These are phyloP conservation scores for Crepidotus variabilis DNA, from an alignment of 768 basidiomycete genomes.

Conservation along the genomic window DNA sequence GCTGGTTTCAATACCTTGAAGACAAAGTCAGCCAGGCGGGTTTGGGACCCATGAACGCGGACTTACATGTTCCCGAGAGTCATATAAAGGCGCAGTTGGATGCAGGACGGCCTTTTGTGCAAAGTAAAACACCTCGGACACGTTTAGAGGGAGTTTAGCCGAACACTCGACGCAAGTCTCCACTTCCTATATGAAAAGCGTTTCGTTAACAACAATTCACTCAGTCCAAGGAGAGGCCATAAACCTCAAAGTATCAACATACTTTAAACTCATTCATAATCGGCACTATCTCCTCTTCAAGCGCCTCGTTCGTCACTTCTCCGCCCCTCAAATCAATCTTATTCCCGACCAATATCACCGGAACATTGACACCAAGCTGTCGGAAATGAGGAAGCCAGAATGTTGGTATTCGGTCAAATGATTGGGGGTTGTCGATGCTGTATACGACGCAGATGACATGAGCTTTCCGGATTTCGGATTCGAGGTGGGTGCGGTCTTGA, in stretches of 20 bases:
- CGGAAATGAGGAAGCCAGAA: constrained; percentile 97
- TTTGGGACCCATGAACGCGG: neutral
- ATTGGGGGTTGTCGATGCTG: constrained; percentile 92
- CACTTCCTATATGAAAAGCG: constrained; percentile 66
- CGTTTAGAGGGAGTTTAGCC: constrained; percentile 85
- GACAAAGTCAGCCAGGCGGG: neutral
- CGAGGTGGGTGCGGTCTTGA: constrained; percentile 83
- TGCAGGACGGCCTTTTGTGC: constrained; percentile 97
- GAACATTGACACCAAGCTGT: constrained; percentile 94
- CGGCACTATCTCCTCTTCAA: constrained; percentile 93
- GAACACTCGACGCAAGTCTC: constrained; percentile 98
- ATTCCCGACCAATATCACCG: constrained; percentile 96
- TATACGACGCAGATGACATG: constrained; percentile 99
- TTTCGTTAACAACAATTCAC: constrained; percentile 9
- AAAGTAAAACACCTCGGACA: constrained; percentile 97
- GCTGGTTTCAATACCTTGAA: constrained; percentile 85
- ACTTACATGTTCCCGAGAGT: constrained; percentile 89
- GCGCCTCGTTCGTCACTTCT: constrained; percentile 87
- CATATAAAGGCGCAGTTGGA: constrained; percentile 95
- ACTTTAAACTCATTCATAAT: constrained; percentile 99
- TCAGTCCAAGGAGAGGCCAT: constrained; percentile 2
- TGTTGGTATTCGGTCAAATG: constrained; percentile 96
- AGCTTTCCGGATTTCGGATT: constrained; percentile 93
- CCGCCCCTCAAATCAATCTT: constrained; percentile 96
- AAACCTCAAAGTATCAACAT: constrained; percentile 11